Evolutionary conservation across 306 rosid species (phyloP).

Genomic region (apple (Malus domestica)): ASM211411v1 NC_041803.1:46842001-46842500

Average conservation of each 20-base stretch:
- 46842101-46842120: background rate
- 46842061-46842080: background rate
- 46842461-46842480: background rate
- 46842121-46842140: conserved; percentile 27
- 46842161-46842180: conserved; percentile 8
- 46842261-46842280: conserved; percentile 30
- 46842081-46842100: background rate
- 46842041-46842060: background rate
- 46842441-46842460: background rate
- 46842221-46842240: conserved; percentile 20
- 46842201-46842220: conserved; percentile 1
- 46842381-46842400: conserved; percentile 39
- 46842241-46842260: background rate
- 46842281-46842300: conserved; percentile 18
- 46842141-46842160: conserved; percentile 28
- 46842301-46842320: conserved; percentile 23
- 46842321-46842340: conserved; percentile 36
- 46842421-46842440: conserved; percentile 32
- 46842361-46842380: conserved; percentile 44
- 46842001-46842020: background rate
- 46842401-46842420: conserved; percentile 49
- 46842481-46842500: background rate
- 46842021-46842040: background rate
- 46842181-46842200: background rate
- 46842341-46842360: conserved; percentile 35